These are phyloP conservation scores for Monilinia fructigena DNA, from an alignment of 2,329 filamentous ascomycete species.

Conservation along the genomic window DNA sequence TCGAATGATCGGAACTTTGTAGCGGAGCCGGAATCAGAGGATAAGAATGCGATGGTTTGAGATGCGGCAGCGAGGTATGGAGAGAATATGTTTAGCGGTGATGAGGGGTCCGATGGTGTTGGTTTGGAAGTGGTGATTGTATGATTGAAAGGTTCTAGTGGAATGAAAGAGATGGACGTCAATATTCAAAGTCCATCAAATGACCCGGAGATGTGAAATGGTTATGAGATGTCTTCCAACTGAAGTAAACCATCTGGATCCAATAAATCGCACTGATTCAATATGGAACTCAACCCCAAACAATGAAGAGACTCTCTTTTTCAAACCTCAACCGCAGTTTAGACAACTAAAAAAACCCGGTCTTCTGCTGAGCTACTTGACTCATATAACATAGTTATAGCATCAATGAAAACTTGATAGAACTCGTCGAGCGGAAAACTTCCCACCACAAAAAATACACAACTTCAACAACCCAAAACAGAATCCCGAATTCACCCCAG, in stretches of 20 bases:
- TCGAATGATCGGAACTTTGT: constrained; percentile 52
- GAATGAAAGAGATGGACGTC: not conserved
- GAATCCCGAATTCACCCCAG: no score
- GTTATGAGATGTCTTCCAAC: no score
- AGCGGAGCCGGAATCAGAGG: constrained; percentile 55
- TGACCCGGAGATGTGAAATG: no score
- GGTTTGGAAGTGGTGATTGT: constrained; percentile 55
- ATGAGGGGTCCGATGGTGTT: constrained; percentile 61
- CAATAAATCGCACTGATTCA: no score
- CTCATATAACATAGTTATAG: not conserved
- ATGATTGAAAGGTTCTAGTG: constrained; percentile 51
- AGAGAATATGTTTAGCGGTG: constrained; percentile 52
- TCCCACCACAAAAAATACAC: not conserved
- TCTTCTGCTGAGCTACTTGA: not conserved
- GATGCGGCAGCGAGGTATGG: constrained; percentile 27
- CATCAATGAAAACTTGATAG: not conserved
- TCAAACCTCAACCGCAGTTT: no score
- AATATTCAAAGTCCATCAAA: not conserved
- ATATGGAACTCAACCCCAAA: no score
- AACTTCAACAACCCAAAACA: not conserved
- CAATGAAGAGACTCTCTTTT: no score
- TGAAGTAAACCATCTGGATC: no score
- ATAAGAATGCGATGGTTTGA: constrained; percentile 54
- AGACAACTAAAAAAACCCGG: no score
- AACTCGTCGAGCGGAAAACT: not conserved